phyloP scores from a whole-genome alignment of 2,329 filamentous ascomycete species.

The Sporothrix brasiliensis region DNA sequence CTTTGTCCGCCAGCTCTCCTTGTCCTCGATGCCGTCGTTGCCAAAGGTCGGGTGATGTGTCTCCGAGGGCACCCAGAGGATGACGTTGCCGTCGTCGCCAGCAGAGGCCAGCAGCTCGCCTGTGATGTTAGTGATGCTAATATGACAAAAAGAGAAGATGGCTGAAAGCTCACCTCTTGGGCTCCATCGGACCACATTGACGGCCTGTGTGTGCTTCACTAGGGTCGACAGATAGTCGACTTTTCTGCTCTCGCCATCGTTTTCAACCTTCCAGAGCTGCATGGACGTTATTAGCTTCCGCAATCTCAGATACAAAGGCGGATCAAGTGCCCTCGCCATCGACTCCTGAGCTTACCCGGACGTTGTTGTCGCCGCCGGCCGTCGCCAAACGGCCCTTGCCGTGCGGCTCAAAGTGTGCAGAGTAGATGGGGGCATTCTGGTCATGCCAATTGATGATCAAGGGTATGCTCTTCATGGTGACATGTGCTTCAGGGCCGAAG shows the following conservation, averaged over 20 bases:
- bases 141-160: neutral
- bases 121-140: constrained; percentile 44
- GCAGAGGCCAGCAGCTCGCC: constrained; percentile 93
- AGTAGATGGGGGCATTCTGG: constrained; percentile 95
- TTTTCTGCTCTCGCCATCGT: constrained; percentile 80
- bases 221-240: constrained; percentile 92
- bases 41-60: constrained; percentile 71
- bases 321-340: neutral
- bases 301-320: neutral
- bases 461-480: constrained; percentile 89
- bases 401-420: constrained; percentile 90
- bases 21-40: constrained; percentile 85
- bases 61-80: constrained; percentile 92
- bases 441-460: constrained; percentile 99
- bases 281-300: constrained; percentile 19
- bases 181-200: constrained; percentile 96
- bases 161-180: constrained; percentile 70
- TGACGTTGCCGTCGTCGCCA: constrained; percentile 94
- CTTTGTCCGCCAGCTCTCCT: constrained; percentile 95
- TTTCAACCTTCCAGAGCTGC: constrained; percentile 88
- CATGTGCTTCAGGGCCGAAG: constrained; percentile 35
- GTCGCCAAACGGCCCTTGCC: constrained; percentile 92
- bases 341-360: constrained; percentile 66
- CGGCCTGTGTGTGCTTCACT: constrained; percentile 90
- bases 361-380: constrained; percentile 93